phyloP scores from a whole-genome alignment of 805 yeast species.

The Sungouiella blattae region DNA sequence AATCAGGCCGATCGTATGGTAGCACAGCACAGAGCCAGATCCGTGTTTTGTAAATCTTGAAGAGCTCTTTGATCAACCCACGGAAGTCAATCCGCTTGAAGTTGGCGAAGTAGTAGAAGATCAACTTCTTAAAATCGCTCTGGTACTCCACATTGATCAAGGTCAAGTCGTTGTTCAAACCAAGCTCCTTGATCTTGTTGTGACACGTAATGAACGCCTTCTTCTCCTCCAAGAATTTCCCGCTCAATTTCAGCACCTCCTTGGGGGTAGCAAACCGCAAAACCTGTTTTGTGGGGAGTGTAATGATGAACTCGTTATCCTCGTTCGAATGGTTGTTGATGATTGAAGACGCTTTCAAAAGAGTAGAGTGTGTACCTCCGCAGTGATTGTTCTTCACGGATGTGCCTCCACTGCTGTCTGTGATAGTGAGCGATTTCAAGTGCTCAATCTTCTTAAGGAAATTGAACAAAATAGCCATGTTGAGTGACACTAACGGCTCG shows the following conservation, averaged over 20 bases:
- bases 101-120: conserved; percentile 45
- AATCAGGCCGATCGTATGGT: conserved; percentile 36
- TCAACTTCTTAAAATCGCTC: conserved; percentile 43
- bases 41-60: conserved; percentile 44
- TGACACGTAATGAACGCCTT: conserved; percentile 66
- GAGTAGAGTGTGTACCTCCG: conserved; percentile 40
- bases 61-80: conserved; percentile 41
- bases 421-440: conserved; percentile 46
- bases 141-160: conserved; percentile 45
- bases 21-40: conserved; percentile 48
- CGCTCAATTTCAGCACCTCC: conserved; percentile 59
- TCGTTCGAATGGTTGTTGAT: conserved; percentile 43
- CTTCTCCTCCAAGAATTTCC: conserved; percentile 67
- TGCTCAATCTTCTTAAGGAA: conserved; percentile 74
- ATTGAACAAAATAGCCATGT: conserved; percentile 67
- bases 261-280: conserved; percentile 71
- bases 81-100: conserved; percentile 43
- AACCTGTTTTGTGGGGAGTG: conserved; percentile 73
- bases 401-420: conserved; percentile 20
- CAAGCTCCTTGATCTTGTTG: conserved; percentile 44
- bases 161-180: conserved; percentile 43
- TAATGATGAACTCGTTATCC: conserved; percentile 59
- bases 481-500: conserved; percentile 59
- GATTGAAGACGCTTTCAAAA: conserved; percentile 31
- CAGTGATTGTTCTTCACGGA: conserved; percentile 19